Evolutionary conservation across 2,329 filamentous ascomycete genomes (phyloP), one percentile per base, ranked within the genome.

Genomic region (Endoconidiophora laricicola): DNA sequence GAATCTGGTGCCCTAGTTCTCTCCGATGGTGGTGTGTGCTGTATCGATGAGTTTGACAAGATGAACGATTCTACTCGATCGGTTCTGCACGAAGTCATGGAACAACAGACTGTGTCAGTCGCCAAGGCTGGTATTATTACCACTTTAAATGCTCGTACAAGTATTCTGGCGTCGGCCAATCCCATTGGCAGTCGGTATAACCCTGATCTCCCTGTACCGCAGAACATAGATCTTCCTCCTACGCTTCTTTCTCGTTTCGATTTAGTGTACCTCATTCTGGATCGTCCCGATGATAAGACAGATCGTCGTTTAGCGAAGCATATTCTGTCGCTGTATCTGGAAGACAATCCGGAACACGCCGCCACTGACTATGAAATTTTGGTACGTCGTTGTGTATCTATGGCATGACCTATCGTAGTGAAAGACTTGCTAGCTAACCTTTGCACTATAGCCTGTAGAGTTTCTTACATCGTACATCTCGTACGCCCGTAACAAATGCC

Each of bases 171-270:
- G 14, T 96, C 90, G 9, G 91, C 91, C 64, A 98, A 98, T 62
- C 91, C 91, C 1, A 96, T 98, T 57, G 91, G 91, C 59, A 94
- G 86, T 67, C 88, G 93, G 62, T 98, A 98, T 69, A 96, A 98
- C 65, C 84, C 86, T 2, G 90, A 94, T 60, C 69, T 98, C 22
- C 88, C 91, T 0, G 91, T 98, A 12, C 91, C 91, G 2, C 88
- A 96, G 60, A 98, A 98, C 65, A 98, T 98, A 58, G 91, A 98
- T 60, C 77, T 98, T 6, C 91, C 91, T 0, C 91, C 91, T 0
- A 98, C 91, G 0, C 73, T 98, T 5, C 76, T 98, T 48, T 95
- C 88, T 4, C 83, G 91, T 71, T 98, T 98, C 62, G 91, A 98
- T 63, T 71, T 98, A 5, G 90, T 98, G 46, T 98, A 98, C 61